A percentile compares a stretch with the other conserved stretches of the same genome.
phyloP scores from a whole-genome alignment of 148 eudicot species.

The Silene latifolia region DNA sequence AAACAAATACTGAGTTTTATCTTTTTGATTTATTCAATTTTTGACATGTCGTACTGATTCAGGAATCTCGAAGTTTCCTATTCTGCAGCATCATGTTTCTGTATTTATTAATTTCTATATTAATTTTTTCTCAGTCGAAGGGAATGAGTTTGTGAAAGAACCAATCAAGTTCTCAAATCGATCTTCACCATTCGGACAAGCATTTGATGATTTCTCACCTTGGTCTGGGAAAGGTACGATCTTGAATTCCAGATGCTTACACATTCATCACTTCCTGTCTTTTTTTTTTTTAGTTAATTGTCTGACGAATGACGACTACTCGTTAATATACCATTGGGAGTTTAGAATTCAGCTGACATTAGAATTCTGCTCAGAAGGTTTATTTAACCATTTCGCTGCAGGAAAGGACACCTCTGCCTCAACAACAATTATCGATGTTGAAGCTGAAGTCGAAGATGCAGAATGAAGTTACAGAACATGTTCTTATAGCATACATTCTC shows the following conservation, averaged over 20 bases:
- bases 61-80: too few relatives aligned
- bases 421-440: constrained; percentile 57
- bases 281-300: neutral
- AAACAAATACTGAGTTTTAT: neutral
- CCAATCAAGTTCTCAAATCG: constrained; percentile 59
- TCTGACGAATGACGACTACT: too few relatives aligned
- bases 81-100: too few relatives aligned
- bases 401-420: constrained; percentile 50
- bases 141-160: constrained; percentile 62
- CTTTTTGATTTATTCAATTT: neutral
- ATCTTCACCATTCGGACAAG: constrained; percentile 52
- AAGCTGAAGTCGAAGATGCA: constrained; percentile 76
- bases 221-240: constrained; percentile 55
- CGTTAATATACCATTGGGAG: too few relatives aligned
- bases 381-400: constrained; percentile 21
- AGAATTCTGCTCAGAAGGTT: neutral
- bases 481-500: neutral
- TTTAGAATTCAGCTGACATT: neutral
- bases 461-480: constrained; percentile 37
- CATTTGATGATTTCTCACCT: constrained; percentile 49
- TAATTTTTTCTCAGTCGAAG: constrained; percentile 62
- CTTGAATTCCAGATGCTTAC: neutral
- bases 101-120: too few relatives aligned
- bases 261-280: neutral
- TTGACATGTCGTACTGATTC: neutral